Base-by-base conservation (phyloP, 805 yeast genomes). In the Phaffomyces thermotolerans region DNA sequence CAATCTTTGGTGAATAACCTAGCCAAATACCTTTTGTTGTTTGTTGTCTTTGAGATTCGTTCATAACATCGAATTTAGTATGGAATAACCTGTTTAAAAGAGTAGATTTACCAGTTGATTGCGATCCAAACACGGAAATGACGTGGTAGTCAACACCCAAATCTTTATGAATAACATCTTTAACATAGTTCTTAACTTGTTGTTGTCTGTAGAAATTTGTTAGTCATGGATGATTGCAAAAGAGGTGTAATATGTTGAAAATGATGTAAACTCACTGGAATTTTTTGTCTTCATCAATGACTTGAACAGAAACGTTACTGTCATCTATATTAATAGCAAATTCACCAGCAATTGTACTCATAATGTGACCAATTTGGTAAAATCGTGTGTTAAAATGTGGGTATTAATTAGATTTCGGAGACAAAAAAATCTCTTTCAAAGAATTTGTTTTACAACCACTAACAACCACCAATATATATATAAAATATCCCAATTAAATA, bases 81-180 rank as follows among this genome's bases (percentile, higher is more conserved):
- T 84, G 84, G 67, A 93, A 93, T 45, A 93, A 65, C 36, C 79
- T 77, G 65, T 93, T 93, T 55, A 93, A 72, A 46, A 93, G 71
- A 1, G 99, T 93, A 2, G 96, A 88, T 64, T 93, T 93, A 42
- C 99, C 99, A 5, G 97, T 89, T 4, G 95, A 84, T 60, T 93
- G 99, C 1, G 96, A 88, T 6, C 99, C 99, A 69, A 93, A 93
- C 33, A 93, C 99, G 0, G 98, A 82, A 4, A 93, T 86, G 17
- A 93, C 79, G 62, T 93, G 96, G 67, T 91, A 90, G 53, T 82
- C 72, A 44, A 83, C 67, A 0, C 90, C 95, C 13, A 73, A 69
- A 36, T 69, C 69, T 37, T 56, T 49, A 24, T 65, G 57, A 41
- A 76, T 62, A 6, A 46, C 54, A 61, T 71, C 7, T 50, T 57